These are phyloP conservation scores for Penicillium subrubescens DNA, from an alignment of 495 filamentous ascomycete genomes.

Conservation along the genomic window DNA sequence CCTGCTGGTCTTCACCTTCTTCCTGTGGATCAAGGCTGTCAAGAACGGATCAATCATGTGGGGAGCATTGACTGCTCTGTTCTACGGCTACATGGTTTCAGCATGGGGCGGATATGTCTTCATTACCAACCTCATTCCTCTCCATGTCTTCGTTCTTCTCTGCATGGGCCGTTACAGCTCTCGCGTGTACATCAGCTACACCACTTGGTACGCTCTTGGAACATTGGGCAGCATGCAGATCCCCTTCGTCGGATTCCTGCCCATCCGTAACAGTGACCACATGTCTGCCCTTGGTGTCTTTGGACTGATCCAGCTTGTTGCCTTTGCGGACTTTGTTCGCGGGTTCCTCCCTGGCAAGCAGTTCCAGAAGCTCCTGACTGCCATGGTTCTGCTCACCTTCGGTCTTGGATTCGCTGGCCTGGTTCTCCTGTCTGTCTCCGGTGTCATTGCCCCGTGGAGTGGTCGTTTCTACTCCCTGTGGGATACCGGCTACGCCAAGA, in stretches of 20 bases:
- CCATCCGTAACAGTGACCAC: constrained; percentile 95
- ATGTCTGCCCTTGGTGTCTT: constrained; percentile 98
- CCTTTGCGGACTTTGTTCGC: constrained; percentile 88
- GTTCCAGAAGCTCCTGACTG: constrained; percentile 83
- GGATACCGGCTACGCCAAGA: constrained; percentile 99
- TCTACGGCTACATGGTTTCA: constrained; percentile 99
- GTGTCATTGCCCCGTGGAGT: constrained; percentile 95
- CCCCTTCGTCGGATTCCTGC: constrained; percentile 97
- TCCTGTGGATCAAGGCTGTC: constrained; percentile 96
- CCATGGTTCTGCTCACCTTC: constrained; percentile 76
- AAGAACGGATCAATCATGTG: constrained; percentile 95
- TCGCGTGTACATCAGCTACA: constrained; percentile 92
- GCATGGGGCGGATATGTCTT: constrained; percentile 99
- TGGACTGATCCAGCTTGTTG: constrained; percentile 91
- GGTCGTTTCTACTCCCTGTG: constrained; percentile 99
- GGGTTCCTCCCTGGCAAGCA: constrained; percentile 86
- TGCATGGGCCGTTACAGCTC: constrained; percentile 97
- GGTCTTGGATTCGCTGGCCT: constrained; percentile 72
- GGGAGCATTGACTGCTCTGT: constrained; percentile 91
- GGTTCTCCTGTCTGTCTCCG: constrained; percentile 79
- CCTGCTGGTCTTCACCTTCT: constrained; percentile 97
- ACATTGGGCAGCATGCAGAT: constrained; percentile 99
- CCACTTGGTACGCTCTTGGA: constrained; percentile 96
- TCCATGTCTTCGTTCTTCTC: constrained; percentile 93
- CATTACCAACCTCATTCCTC: constrained; percentile 96